Evolutionary conservation across 2,329 filamentous ascomycete genomes (phyloP), one percentile per base, ranked within the genome.

Genomic region (Pseudogymnoascus pannorum): DNA sequence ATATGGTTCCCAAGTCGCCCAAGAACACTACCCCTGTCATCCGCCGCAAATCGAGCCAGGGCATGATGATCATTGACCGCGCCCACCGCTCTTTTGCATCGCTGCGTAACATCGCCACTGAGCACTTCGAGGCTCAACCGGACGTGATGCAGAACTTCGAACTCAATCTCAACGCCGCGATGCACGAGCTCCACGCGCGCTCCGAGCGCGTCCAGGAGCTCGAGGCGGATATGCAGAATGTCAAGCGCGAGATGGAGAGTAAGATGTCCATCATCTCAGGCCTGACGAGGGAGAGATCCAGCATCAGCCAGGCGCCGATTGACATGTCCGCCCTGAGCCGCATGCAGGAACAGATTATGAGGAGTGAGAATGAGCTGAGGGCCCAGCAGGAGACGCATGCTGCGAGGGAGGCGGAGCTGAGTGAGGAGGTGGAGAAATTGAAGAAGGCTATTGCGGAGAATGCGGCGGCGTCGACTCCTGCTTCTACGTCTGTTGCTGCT

Each of bases 231-330:
- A 84, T 97, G 61, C 79, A 86, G 24, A 87, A 85, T 3, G 85
- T 92, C 20, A 94, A 91, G 78, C 96, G 92, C 77, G 94, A 99
- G 74, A 96, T 97, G 88, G 94, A 99, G 72, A 87, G 84, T 65
- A 99, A 99, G 82, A 92, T 93, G 79, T 90, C 91, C 29, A 92
- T 99, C 71, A 97, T 99, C 68, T 91, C 91, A 29, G 94, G 94
- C 5, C 80, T 99, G 65, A 96, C 94, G 3, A 87, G 94, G 60
- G 95, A 99, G 75, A 83, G 95, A 63, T 93, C 91, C 2, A 97
- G 92, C 75, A 81, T 97, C 76, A 91, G 93, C 72, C 83, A 80
- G 72, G 80, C 81, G 2, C 89, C 92, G 6, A 87, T 96, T 71
- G 94, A 99, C 71, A 95, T 97, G 72, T 92, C 91, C 0, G 87